Conservation (phyloP, 768 basidiomycete genomes). For the Boletus insuetus region DNA sequence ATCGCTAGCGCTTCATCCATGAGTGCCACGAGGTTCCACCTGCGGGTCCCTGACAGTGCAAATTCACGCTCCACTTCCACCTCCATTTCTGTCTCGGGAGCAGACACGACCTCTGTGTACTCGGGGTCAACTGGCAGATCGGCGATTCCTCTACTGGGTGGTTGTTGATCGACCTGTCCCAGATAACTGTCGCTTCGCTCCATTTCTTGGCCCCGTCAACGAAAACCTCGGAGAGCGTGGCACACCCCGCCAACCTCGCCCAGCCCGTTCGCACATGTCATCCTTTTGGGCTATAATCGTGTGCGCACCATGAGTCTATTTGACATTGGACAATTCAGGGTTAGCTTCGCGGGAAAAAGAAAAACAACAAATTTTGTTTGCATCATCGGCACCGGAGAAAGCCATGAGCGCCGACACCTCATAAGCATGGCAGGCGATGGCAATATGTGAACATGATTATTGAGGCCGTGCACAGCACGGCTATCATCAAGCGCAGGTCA, state of each 20-base stretch:
- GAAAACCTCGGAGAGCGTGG: neutral
- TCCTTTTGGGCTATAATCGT: neutral
- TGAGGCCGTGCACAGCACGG: constrained; percentile 29
- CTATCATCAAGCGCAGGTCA: constrained; percentile 30
- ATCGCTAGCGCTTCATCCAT: constrained; percentile 15
- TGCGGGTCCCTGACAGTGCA: constrained; percentile 13
- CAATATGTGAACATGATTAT: constrained; percentile 22
- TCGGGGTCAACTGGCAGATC: constrained; percentile 1
- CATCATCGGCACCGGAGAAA: constrained; percentile 26
- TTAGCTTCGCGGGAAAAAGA: constrained; percentile 24
- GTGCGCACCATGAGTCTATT: too few relatives aligned
- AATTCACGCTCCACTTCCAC: constrained; percentile 2
- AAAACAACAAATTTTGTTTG: neutral
- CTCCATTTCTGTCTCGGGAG: constrained; percentile 9
- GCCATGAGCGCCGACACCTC: constrained; percentile 29
- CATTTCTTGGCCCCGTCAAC: neutral
- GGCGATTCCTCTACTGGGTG: neutral
- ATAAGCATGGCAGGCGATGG: constrained; percentile 27
- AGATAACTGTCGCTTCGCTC: constrained; percentile 6
- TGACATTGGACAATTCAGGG: constrained; percentile 6
- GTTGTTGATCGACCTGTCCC: constrained; percentile 8
- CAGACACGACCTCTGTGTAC: neutral
- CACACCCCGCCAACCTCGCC: neutral
- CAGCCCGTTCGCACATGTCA: neutral
- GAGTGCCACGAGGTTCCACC: constrained; percentile 18